Evolutionary conservation across 441 rosid genomes (phyloP).

Genomic region (Dalechampia spathulata): DNA sequence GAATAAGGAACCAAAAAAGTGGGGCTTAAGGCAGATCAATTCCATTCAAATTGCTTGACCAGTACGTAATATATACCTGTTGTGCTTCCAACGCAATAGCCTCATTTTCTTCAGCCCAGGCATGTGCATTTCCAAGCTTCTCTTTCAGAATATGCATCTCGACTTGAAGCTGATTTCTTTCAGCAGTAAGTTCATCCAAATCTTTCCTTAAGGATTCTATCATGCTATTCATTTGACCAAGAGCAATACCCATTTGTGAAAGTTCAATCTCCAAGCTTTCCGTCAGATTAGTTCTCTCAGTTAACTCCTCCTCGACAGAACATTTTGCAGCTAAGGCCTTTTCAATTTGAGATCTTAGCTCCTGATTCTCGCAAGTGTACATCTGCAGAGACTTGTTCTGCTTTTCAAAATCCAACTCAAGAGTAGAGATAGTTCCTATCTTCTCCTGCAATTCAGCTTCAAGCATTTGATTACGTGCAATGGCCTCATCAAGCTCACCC

Average conservation of each 20-base stretch:
- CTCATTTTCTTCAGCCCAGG: conserved; percentile 64
- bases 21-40: neutral
- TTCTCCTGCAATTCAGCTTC: conserved; percentile 71
- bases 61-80: conserved; percentile 65
- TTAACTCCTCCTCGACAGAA: conserved; percentile 51
- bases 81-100: conserved; percentile 63
- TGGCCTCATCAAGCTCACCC: conserved; percentile 49
- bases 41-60: conserved; percentile 5
- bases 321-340: conserved; percentile 40
- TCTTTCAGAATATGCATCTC: conserved; percentile 60
- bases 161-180: conserved; percentile 55
- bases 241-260: conserved; percentile 49
- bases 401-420: conserved; percentile 42
- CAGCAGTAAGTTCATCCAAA: conserved; percentile 42
- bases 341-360: conserved; percentile 26
- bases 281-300: conserved; percentile 39
- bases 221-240: conserved; percentile 57
- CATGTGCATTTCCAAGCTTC: conserved; percentile 44
- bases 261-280: conserved; percentile 82
- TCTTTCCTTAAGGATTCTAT: conserved; percentile 46
- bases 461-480: conserved; percentile 46
- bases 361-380: conserved; percentile 43
- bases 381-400: conserved; percentile 28
- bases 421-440: conserved; percentile 37
- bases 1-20: too few relatives aligned